Evolutionary conservation across 352 stramenopile genomes (phyloP), one percentile per base, ranked within the genome.

Genomic region (Stramenopiles sp.): DNA sequence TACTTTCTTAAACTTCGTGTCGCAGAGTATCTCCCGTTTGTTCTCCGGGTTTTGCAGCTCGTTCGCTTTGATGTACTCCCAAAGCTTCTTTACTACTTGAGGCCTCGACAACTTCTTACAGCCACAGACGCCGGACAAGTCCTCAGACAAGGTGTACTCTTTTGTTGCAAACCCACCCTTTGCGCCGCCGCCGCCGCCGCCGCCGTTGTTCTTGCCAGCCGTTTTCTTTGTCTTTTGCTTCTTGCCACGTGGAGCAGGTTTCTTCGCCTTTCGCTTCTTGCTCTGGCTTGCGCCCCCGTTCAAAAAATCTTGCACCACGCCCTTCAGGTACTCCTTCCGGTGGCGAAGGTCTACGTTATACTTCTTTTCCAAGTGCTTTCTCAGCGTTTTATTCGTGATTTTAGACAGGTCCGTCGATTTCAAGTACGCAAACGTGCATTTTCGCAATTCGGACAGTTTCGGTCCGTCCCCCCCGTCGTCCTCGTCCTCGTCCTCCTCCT

Each of bases 61-160:
- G 49, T 81, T 78, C 25, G 73, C 77, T 49, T 82, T 81, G 76
- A 83, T 83, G 49, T 83, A 81, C 68, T 32, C 75, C 80, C 80
- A 83, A 2, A 83, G 68, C 32, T 74, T 53, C 37, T 83, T 83
- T 6, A 80, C 76, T 32, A 79, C 77, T 34, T 80, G 74, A 36
- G 76, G 74, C 12, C 76, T 37, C 37, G 49, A 76, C 63, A 79
- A 34, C 34, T 75, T 35, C 37, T 79, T 75, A 12, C 43, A 12
- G 32, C 53, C 74, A 31, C 76, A 43, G 3, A 79, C n/a, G 2
- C 37, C 76, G 12, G 75, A 74, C 4, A 79, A 49, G 32, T 79
- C 76, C 36, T 78, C 36, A 68, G 73, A 78, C 25, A 79, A 37
- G 12, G 32, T 71, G 25, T 18, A 25, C 43, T 63, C 43, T 63